phyloP scores from a whole-genome alignment of 192 early-diverging fungal genomes.

The Phlyctochytrium planicorne region DNA sequence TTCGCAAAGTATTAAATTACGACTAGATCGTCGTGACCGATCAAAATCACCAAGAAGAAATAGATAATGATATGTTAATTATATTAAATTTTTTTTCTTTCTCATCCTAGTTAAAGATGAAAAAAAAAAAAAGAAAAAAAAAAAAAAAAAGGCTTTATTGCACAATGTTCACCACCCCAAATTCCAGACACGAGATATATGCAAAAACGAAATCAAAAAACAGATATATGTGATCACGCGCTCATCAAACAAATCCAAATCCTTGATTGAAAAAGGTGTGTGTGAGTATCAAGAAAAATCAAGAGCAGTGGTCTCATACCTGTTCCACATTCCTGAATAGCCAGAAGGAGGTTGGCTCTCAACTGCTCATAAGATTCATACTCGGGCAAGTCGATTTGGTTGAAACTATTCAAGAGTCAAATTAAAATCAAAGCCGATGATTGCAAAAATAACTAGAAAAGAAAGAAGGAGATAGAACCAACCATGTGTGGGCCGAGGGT shows the following conservation, averaged over 20 bases:
- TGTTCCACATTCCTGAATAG: slow-evolving; percentile 89
- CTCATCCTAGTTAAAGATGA: too few species aligned
- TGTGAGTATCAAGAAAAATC: slow-evolving; percentile 3
- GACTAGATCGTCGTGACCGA: too few species aligned
- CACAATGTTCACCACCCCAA: too few species aligned
- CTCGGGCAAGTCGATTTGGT: slow-evolving; percentile 93
- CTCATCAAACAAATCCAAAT: too few species aligned
- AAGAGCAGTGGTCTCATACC: slow-evolving; percentile 42
- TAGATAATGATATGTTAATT: too few species aligned
- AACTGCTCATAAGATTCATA: slow-evolving; percentile 92
- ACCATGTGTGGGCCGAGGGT: slow-evolving; percentile 96
- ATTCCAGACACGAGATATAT: slow-evolving; percentile 2
- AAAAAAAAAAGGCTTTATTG: too few species aligned
- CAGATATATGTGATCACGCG: too few species aligned
- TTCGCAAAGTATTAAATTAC: too few species aligned
- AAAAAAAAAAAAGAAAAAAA: too few species aligned
- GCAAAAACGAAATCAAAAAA: slow-evolving; percentile 16
- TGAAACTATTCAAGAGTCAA: slow-evolving; percentile 67
- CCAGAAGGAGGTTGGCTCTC: slow-evolving; percentile 75
- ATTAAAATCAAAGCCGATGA: slow-evolving; percentile 1
- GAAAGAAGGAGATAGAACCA: neutral
- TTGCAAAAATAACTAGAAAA: neutral
- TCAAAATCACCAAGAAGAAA: too few species aligned
- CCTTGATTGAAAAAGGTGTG: too few species aligned
- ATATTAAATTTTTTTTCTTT: too few species aligned